phyloP scores from a whole-genome alignment of 345 rosid species.

The Dipteronia sinensis region DNA sequence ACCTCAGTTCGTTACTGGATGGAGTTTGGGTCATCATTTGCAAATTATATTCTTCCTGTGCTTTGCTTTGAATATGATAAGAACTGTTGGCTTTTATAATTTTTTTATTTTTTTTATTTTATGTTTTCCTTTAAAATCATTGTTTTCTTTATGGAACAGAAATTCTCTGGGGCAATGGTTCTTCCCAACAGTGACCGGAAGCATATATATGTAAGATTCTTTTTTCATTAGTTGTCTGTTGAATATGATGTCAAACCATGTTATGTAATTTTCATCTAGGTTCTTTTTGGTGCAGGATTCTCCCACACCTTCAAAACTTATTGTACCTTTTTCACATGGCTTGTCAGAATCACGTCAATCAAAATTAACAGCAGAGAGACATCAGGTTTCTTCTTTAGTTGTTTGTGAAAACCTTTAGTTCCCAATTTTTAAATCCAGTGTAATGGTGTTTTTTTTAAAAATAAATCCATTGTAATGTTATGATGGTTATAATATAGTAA shows the following conservation, averaged over 20 bases:
- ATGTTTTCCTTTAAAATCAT: neutral
- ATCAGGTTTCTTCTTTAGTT: slow-evolving; percentile 55
- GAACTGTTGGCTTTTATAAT: neutral
- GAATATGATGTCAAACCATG: neutral
- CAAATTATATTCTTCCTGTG: neutral
- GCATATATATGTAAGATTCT: slow-evolving; percentile 64
- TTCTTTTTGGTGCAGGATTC: slow-evolving; percentile 61
- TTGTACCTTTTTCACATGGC: slow-evolving; percentile 66
- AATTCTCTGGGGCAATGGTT: slow-evolving; percentile 50
- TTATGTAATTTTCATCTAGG: slow-evolving; percentile 4
- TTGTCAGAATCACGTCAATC: slow-evolving; percentile 77
- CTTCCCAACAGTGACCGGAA: slow-evolving; percentile 58
- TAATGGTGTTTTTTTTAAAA: neutral
- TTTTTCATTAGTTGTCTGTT: neutral
- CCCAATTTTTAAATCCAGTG: neutral
- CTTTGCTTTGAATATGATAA: slow-evolving; percentile 5
- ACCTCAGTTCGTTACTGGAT: neutral
- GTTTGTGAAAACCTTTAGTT: slow-evolving; percentile 12
- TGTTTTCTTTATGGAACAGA: slow-evolving; percentile 49
- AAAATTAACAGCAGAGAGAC: slow-evolving; percentile 81
- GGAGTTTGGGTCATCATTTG: neutral
- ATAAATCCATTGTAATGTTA: neutral
- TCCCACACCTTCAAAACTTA: slow-evolving; percentile 84
- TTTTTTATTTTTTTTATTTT: neutral
- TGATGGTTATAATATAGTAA: neutral